These are phyloP conservation scores for Spergularia bocconei DNA, from an alignment of 148 eudicot genomes.

Conservation along the genomic window DNA sequence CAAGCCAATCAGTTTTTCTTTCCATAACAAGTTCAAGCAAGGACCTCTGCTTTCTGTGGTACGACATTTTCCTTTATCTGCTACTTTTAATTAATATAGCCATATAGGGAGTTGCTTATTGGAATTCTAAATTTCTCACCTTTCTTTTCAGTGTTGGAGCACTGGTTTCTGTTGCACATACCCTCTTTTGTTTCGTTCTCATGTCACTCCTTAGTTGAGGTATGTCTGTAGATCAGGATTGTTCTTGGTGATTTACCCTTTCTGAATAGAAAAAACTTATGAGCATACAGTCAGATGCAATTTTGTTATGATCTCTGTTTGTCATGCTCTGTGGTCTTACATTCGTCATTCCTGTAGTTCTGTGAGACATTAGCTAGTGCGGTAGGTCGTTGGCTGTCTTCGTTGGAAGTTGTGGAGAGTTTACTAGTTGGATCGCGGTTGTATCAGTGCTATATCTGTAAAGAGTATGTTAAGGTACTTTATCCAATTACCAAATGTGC, in stretches of 20 bases:
- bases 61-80: conserved; percentile 16
- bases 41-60: conserved; percentile 97
- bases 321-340: background rate
- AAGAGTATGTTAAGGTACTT: conserved; percentile 8
- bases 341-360: conserved; percentile 9
- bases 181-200: conserved; percentile 79
- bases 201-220: conserved; percentile 56
- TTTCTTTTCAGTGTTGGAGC: conserved; percentile 79
- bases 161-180: conserved; percentile 91
- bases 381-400: conserved; percentile 4
- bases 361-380: background rate
- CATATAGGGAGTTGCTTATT: conserved; percentile 4
- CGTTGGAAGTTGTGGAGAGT: background rate
- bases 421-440: conserved; percentile 6
- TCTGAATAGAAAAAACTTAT: background rate
- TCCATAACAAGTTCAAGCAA: conserved; percentile 85
- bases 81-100: background rate
- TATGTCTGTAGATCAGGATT: conserved; percentile 17
- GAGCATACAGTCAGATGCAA: background rate
- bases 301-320: background rate
- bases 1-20: conserved; percentile 74
- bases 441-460: background rate
- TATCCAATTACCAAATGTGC: background rate
- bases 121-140: background rate
- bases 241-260: background rate